Evolutionary conservation across 2,329 filamentous ascomycete species (phyloP).

Genomic region (Cytospora piceae): DNA sequence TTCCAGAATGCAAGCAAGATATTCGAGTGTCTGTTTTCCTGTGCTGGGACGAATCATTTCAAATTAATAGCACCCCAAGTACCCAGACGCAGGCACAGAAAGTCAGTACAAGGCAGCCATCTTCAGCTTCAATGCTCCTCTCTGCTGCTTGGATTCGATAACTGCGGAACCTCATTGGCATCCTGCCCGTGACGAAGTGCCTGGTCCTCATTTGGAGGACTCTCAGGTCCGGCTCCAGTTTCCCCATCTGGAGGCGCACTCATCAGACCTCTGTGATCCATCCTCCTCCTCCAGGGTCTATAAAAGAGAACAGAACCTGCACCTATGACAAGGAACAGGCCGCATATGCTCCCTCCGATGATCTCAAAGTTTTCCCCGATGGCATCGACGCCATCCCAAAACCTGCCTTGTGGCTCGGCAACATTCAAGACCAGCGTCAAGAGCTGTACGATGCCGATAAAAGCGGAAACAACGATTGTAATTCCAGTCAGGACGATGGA

Average conservation of each 20-base stretch:
- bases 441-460: slow-evolving; percentile 85
- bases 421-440: slow-evolving; percentile 79
- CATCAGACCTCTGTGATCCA: slow-evolving; percentile 38
- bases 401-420: slow-evolving; percentile 71
- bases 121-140: no score
- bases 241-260: background rate
- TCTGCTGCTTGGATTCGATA: no score
- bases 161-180: background rate
- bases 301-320: slow-evolving; percentile 75
- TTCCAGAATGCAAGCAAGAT: background rate
- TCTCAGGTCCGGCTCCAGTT: background rate
- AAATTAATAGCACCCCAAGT: no score
- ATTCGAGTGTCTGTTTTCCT: no score
- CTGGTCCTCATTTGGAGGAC: background rate
- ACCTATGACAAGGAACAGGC: slow-evolving; percentile 79
- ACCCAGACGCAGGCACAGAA: no score
- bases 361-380: slow-evolving; percentile 83
- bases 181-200: background rate
- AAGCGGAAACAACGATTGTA: slow-evolving; percentile 80
- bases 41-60: no score
- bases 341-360: slow-evolving; percentile 85
- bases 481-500: slow-evolving; percentile 84
- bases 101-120: no score
- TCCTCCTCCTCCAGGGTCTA: slow-evolving; percentile 70
- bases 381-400: slow-evolving; percentile 85